Evolutionary conservation across 1,139 yeast species (phyloP).

Genomic region (Sugiyamaella japonica): DNA sequence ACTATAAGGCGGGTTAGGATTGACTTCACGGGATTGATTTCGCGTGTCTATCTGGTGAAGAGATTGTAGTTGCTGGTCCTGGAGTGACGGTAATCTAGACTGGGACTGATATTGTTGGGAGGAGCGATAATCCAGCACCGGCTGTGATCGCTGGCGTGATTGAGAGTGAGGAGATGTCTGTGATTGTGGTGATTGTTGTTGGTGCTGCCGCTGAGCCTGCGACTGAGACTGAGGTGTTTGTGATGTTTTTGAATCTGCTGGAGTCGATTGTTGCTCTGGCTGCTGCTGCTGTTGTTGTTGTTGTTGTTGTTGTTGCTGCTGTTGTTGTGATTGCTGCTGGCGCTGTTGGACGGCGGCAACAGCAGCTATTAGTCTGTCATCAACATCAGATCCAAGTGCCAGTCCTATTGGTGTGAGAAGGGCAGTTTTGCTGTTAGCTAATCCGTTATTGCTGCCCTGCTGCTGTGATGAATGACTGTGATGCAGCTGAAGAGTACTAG

Average conservation of each 20-base stretch:
- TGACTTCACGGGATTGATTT: slow-evolving; percentile 4
- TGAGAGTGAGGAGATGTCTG: slow-evolving; percentile 6
- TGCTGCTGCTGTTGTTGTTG: background rate
- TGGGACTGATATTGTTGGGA: slow-evolving; percentile 16
- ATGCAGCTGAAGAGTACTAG: slow-evolving; percentile 19
- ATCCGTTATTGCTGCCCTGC: background rate
- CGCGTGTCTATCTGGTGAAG: slow-evolving; percentile 1
- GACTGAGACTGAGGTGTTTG: background rate
- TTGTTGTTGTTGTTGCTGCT: background rate
- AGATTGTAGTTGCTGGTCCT: slow-evolving; percentile 5
- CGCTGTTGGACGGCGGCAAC: slow-evolving; percentile 55
- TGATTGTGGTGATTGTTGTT: background rate
- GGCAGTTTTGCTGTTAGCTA: background rate
- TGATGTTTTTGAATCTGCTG: background rate
- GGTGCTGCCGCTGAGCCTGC: background rate
- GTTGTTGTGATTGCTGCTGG: slow-evolving; percentile 16
- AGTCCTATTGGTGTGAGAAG: slow-evolving; percentile 18
- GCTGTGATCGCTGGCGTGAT: slow-evolving; percentile 5
- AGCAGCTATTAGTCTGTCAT: slow-evolving; percentile 59
- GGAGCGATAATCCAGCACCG: background rate
- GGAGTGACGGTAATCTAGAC: slow-evolving; percentile 1
- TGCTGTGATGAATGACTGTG: background rate
- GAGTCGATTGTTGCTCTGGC: background rate
- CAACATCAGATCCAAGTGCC: slow-evolving; percentile 51
- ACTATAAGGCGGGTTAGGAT: slow-evolving; percentile 8